Percentiles rank a stretch among this genome's conserved stretches.
phyloP scores from a whole-genome alignment of 345 rosid species.

The Eutrema yunnanense region DNA sequence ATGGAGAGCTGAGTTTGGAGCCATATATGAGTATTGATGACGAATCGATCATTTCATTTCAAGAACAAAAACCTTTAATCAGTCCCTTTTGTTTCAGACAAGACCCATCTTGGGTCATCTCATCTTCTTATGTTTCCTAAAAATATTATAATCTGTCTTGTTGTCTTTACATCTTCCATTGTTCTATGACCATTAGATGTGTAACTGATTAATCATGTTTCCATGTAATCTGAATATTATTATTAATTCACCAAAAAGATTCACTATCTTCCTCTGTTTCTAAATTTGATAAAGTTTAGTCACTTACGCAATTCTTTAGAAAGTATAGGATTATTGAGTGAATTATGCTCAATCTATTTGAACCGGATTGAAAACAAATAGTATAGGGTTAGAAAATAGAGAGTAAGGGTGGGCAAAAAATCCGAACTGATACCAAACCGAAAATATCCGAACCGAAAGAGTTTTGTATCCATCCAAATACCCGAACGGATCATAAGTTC shows the following conservation, averaged over 20 bases:
- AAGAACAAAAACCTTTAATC: neutral
- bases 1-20: slow-evolving; percentile 95
- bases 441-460: no score
- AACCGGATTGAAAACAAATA: neutral
- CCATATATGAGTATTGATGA: slow-evolving; percentile 44
- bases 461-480: no score
- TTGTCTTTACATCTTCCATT: slow-evolving; percentile 10
- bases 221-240: neutral
- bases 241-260: slow-evolving; percentile 1
- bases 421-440: no score
- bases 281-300: no score
- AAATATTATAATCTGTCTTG: neutral
- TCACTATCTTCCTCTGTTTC: no score
- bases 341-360: neutral
- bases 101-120: slow-evolving; percentile 24
- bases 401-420: neutral
- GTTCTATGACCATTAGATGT: neutral
- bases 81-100: neutral
- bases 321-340: neutral
- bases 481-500: no score
- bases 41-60: neutral
- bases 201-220: neutral
- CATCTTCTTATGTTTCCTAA: neutral
- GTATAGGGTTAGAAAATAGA: neutral
- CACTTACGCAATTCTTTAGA: no score